Base-by-base conservation (phyloP, 1,139 yeast genomes). In the Geotrichum bryndzae region DNA sequence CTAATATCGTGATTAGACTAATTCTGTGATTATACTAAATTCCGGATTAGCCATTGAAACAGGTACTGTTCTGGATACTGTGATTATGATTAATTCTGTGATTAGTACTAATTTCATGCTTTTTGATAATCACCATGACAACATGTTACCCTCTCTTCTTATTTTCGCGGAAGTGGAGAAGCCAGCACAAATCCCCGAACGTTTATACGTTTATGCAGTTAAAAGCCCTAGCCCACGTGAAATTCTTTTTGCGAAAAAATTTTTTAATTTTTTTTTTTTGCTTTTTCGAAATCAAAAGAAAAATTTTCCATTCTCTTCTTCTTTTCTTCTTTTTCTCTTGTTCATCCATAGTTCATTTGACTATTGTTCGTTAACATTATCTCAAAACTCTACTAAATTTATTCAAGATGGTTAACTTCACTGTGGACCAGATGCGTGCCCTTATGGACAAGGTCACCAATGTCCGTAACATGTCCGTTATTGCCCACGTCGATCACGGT, bases 401-500 rank as follows among this genome's bases (percentile, higher is more conserved):
- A 53, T 38, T 58, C 56, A 53, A 8, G 54, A 51, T 64, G 69
- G 75, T 73, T 68, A 73, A 73, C 70, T 73, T 73, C 74, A 73
- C 76, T 61, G 74, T 73, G 66, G 76, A 73, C 66, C 97, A 92
- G 84, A 92, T 92, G 89, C 96, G 98, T 85, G 92, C 83, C 76
- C 87, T 92, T 83, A 92, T 92, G 98, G 98, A 94, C 96, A 89
- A 87, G 84, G 97, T 91, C 85, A 88, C 97, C 82, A 92, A 38
- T 10, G 97, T 94, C 79, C 97, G 99, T 86, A 94, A 94, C 96
- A 94, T 94, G 96, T 94, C 98, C 82, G 99, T 94, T 82, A 94
- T 94, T 87, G 99, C 99, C 79, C 99, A 94, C 89, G 98, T 94
- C 88, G 99, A 94, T 87, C 99, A 94, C 87, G 99, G 99, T 84